Conservation (phyloP, 2,329 filamentous ascomycete species). For the Aspergillus latus region DNA sequence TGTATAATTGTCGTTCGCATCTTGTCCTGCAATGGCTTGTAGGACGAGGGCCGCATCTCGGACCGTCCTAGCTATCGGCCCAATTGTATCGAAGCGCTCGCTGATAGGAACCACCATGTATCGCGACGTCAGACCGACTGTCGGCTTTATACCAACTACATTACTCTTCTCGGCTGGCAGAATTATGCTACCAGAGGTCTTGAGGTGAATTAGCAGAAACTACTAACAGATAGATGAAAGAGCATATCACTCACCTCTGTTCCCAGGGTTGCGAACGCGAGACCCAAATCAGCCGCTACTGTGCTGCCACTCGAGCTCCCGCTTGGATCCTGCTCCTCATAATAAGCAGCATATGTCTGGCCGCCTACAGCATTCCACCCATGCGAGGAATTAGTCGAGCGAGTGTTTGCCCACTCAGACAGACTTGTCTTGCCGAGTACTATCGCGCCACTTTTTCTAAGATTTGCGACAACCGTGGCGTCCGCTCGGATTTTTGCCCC, state of each 20-base stretch:
- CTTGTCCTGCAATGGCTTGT: conserved; percentile 58
- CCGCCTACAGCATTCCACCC: conserved; percentile 67
- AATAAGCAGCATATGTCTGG: conserved; percentile 62
- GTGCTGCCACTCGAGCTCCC: conserved; percentile 64
- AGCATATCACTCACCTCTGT: conserved; percentile 49
- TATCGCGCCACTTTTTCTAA: conserved; percentile 61
- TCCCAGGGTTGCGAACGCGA: conserved; percentile 60
- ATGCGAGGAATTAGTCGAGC: conserved; percentile 55
- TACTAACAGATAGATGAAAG: too few species aligned
- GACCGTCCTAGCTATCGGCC: conserved; percentile 59
- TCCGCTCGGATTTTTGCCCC: conserved; percentile 59
- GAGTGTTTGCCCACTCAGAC: conserved; percentile 64
- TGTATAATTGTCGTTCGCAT: conserved; percentile 58
- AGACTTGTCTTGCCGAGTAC: conserved; percentile 67
- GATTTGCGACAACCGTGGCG: conserved; percentile 58
- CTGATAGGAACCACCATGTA: conserved; percentile 64
- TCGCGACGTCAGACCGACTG: conserved; percentile 62
- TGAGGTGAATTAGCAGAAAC: neutral
- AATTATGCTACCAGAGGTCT: conserved; percentile 64
- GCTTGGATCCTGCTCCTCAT: conserved; percentile 60
- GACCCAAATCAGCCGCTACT: conserved; percentile 59
- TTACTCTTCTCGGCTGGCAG: conserved; percentile 57
- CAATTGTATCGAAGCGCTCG: conserved; percentile 57
- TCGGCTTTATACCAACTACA: conserved; percentile 67
- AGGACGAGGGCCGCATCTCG: conserved; percentile 59